Percentiles rank a stretch among this genome's conserved stretches.
Conservation (phyloP, 176 grass and related monocot genomes). For the Oryza australiensis region DNA sequence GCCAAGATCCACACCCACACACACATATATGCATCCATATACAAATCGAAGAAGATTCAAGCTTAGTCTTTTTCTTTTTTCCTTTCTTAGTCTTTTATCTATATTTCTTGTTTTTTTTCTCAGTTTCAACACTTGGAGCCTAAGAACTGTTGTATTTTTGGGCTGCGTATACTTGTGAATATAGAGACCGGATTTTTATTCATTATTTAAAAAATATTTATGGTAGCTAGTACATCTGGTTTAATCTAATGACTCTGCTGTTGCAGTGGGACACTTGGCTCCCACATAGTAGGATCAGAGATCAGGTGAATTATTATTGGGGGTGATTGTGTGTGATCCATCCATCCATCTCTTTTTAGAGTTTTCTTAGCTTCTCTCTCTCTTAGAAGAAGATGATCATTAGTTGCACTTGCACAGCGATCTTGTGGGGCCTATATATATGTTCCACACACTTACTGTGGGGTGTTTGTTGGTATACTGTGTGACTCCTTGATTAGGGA, state of each 20-base stretch:
- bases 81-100: no score
- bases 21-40: background rate
- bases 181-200: no score
- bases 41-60: no score
- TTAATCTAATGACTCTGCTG: background rate
- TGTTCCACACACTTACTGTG: background rate
- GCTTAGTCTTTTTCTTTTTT: no score
- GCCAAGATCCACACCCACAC: slow-evolving; percentile 13
- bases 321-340: background rate
- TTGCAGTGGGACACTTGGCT: slow-evolving; percentile 26
- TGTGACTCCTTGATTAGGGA: background rate
- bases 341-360: background rate
- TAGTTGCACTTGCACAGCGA: background rate
- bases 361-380: slow-evolving; percentile 38
- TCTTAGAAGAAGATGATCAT: slow-evolving; percentile 21
- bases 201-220: no score
- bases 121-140: no score
- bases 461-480: background rate
- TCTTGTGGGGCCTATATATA: background rate
- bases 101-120: no score
- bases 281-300: background rate
- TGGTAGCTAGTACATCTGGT: background rate
- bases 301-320: slow-evolving; percentile 11
- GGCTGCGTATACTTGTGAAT: no score
- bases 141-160: no score